Base-by-base conservation (phyloP, 1,139 yeast species). In the Maudiozyma humilis region DNA sequence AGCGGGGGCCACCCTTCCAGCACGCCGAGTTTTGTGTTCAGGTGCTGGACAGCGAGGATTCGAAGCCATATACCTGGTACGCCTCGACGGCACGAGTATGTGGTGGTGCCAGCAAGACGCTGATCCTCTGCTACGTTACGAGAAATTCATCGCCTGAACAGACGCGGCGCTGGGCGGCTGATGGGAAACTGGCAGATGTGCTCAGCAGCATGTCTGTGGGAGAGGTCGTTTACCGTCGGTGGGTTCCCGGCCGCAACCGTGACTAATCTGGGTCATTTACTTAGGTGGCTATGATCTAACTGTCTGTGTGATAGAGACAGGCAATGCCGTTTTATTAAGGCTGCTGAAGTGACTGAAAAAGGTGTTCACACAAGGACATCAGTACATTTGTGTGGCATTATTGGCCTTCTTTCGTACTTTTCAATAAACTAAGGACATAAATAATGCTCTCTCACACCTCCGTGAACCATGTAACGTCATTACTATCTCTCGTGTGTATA, bases 1-100 rank as follows among this genome's bases (percentile, higher is more conserved):
- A 82, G 45, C 71, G 91, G 46, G 99, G 99, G 0, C 98, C 98
- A 8, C 96, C 96, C 1, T 88, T 89, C 60, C 77, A 82, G 39
- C 99, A 91, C 61, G 97, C 98, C 0, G 96, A 88, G 55, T 86
- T 78, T 61, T 86, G 93, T 3, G 60, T 79, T 1, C 61, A 75
- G 53, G 70, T 84, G 0, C 52, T 80, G 79, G 70, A 68, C 74
- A 47, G 76, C 23, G 45, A 53, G 5, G 51, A 45, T 5, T 36
- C 50, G 2, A 48, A 52, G 18, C 62, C 59, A 34, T 60, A 60
- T 42, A 59, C 61, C 1, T 60, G 62, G 62, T 60, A 56, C 38
- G 57, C 89, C 1, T 73, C 88, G 1, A 62, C 79, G 23, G 79
- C 85, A 29, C 73, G 98, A 49, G 96, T 91, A 2, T 76, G 86